phyloP scores from a whole-genome alignment of 2,329 filamentous ascomycete genomes.

The Endothia cerciana region DNA sequence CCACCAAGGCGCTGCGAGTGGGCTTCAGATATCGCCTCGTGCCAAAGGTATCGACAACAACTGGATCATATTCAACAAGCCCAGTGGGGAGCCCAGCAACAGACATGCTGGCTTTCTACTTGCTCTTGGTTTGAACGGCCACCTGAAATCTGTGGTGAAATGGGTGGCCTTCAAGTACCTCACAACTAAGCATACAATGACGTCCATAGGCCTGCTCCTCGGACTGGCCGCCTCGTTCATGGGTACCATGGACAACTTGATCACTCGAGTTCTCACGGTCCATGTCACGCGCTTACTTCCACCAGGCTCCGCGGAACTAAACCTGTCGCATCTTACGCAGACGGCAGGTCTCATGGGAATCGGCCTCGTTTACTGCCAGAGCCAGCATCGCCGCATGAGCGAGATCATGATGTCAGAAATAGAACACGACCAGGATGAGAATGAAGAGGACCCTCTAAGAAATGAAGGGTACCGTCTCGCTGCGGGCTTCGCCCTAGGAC shows the following conservation, averaged over 20 bases:
- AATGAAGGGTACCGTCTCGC: slow-evolving; percentile 97
- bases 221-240: slow-evolving; percentile 92
- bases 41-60: slow-evolving; percentile 96
- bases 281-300: slow-evolving; percentile 96
- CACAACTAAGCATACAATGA: slow-evolving; percentile 99
- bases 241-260: slow-evolving; percentile 95
- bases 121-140: slow-evolving; percentile 89
- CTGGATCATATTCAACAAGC: slow-evolving; percentile 99
- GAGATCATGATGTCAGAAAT: slow-evolving; percentile 99
- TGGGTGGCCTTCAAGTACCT: slow-evolving; percentile 99
- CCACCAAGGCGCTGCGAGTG: slow-evolving; percentile 92
- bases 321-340: slow-evolving; percentile 89
- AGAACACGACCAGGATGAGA: slow-evolving; percentile 78
- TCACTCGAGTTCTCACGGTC: slow-evolving; percentile 90
- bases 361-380: slow-evolving; percentile 89
- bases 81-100: slow-evolving; percentile 82
- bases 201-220: slow-evolving; percentile 90
- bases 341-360: slow-evolving; percentile 98
- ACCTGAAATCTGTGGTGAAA: slow-evolving; percentile 91
- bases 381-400: slow-evolving; percentile 96
- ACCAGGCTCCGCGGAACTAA: slow-evolving; percentile 88
- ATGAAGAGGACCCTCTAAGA: slow-evolving; percentile 82
- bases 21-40: slow-evolving; percentile 84
- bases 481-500: slow-evolving; percentile 88
- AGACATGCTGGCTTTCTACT: slow-evolving; percentile 94